A percentile compares a stretch with the other conserved stretches of the same genome.
These are phyloP conservation scores for Backusella mclennaniae DNA, from an alignment of 192 early-diverging fungal genomes.

Conservation along the genomic window DNA sequence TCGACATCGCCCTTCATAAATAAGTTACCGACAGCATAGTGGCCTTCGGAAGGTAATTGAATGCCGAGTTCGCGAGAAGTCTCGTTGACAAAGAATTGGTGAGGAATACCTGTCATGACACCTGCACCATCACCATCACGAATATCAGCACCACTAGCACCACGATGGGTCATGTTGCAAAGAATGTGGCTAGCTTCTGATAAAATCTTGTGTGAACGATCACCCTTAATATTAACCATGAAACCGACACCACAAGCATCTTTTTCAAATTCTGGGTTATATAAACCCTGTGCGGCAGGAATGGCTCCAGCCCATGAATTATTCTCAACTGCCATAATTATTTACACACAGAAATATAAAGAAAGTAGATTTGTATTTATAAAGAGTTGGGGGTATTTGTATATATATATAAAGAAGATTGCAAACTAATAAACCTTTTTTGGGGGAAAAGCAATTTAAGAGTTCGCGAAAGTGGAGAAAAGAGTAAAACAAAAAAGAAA, in stretches of 20 bases:
- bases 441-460: constrained; percentile 13
- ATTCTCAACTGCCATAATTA: constrained; percentile 30
- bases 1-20: constrained; percentile 75
- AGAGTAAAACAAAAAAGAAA: constrained; percentile 9
- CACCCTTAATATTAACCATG: constrained; percentile 92
- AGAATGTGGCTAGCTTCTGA: constrained; percentile 87
- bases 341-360: constrained; percentile 1
- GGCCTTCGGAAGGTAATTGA: constrained; percentile 66
- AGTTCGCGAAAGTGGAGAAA: neutral
- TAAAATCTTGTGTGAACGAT: constrained; percentile 79
- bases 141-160: constrained; percentile 89
- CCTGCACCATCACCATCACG: constrained; percentile 99
- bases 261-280: constrained; percentile 86
- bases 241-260: constrained; percentile 98
- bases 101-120: constrained; percentile 94
- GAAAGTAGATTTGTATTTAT: neutral
- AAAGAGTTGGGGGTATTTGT: constrained; percentile 6
- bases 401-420: neutral
- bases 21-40: constrained; percentile 97
- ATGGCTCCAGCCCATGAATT: constrained; percentile 80
- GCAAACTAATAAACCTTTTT: constrained; percentile 9
- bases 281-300: constrained; percentile 84
- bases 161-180: constrained; percentile 99
- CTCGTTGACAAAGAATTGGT: constrained; percentile 77
- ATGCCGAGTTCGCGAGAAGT: constrained; percentile 58